Conservation (phyloP, 73 alveolate genomes). For the Paraurostyla sp. region DNA sequence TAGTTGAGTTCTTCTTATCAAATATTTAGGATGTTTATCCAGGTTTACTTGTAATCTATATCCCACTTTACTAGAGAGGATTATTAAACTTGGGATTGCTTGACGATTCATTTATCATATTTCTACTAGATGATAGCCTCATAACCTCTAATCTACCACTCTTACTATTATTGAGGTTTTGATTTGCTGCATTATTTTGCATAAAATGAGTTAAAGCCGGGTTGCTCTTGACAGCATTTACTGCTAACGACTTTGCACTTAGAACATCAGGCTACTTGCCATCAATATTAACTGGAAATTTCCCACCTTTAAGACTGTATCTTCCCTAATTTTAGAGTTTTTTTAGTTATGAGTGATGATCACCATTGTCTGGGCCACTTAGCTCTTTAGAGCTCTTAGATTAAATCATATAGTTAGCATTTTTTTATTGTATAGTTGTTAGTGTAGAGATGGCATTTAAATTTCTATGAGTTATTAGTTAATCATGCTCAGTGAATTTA, state of each 20-base stretch:
- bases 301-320: conserved; percentile 25
- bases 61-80: neutral
- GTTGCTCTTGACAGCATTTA: conserved; percentile 2
- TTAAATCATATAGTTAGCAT: neutral
- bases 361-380: neutral
- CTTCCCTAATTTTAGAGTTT: neutral
- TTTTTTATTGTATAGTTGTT: neutral
- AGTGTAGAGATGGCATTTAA: neutral
- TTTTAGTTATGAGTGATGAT: neutral
- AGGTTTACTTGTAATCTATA: neutral
- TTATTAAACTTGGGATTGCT: neutral
- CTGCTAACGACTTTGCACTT: neutral
- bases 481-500: neutral
- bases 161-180: neutral
- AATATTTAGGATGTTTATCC: neutral
- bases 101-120: neutral
- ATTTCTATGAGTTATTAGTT: neutral
- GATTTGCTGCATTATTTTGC: neutral
- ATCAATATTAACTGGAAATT: neutral
- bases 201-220: conserved; percentile 33
- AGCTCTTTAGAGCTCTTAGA: conserved; percentile 16
- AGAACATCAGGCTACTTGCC: neutral
- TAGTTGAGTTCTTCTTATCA: conserved; percentile 6
- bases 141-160: neutral
- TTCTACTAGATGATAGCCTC: neutral